These are phyloP conservation scores for Begonia masoniana DNA, from an alignment of 306 rosid species.

Conservation along the genomic window DNA sequence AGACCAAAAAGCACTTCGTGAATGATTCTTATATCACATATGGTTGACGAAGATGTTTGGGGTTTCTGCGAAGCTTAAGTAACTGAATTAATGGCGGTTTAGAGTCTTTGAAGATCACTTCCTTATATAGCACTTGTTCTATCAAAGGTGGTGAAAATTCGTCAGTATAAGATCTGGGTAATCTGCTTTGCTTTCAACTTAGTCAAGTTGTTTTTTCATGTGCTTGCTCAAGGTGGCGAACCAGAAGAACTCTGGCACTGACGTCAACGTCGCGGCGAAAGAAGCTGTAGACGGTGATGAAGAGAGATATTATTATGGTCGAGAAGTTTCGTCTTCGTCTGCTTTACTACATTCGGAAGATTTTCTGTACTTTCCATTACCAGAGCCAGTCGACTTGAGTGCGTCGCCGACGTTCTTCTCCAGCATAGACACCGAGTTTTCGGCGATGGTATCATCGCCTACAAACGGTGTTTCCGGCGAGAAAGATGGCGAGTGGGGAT, in stretches of 20 bases:
- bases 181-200: not conserved
- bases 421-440: not conserved
- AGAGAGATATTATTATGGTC: not conserved
- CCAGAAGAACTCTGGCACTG: conserved; percentile 16
- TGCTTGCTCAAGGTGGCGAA: conserved; percentile 37
- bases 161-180: conserved; percentile 13
- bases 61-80: too few relatives aligned
- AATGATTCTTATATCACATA: not conserved
- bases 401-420: not conserved
- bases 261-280: not conserved
- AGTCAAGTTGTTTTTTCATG: conserved; percentile 13
- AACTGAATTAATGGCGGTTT: not conserved
- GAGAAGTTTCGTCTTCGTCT: not conserved
- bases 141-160: conserved; percentile 2
- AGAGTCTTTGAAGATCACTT: not conserved
- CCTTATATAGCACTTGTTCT: conserved; percentile 2
- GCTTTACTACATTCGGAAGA: conserved; percentile 1
- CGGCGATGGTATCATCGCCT: conserved; percentile 13
- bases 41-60: not conserved
- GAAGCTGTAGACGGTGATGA: not conserved
- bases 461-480: conserved; percentile 17
- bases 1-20: not conserved
- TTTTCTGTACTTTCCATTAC: too few relatives aligned
- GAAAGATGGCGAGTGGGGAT: not conserved
- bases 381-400: not conserved